phyloP scores from a whole-genome alignment of 2,329 filamentous ascomycete species.

The Sclerotinia trifoliorum region DNA sequence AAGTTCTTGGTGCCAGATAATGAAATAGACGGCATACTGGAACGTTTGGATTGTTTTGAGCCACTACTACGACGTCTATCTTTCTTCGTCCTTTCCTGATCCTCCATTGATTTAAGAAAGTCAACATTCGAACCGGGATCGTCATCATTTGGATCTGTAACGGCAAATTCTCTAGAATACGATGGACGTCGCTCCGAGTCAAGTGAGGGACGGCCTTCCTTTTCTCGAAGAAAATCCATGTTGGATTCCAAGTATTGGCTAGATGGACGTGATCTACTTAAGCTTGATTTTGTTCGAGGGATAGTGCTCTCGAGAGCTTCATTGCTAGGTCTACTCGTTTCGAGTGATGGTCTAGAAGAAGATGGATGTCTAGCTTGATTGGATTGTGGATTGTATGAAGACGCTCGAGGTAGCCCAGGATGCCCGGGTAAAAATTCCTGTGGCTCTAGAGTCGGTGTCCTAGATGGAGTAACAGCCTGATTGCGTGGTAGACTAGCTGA shows the following conservation, averaged over 20 bases:
- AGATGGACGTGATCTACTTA: conserved; percentile 66
- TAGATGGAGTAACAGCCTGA: conserved; percentile 28
- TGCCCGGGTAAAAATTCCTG: conserved; percentile 31
- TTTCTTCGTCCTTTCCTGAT: conserved; percentile 51
- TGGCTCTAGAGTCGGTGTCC: conserved; percentile 28
- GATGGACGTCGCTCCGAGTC: conserved; percentile 38
- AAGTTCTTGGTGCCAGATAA: conserved; percentile 76
- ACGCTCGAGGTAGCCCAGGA: conserved; percentile 29
- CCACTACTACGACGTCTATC: conserved; percentile 55
- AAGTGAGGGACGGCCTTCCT: conserved; percentile 49
- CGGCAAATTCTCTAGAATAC: conserved; percentile 32
- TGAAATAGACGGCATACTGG: conserved; percentile 67
- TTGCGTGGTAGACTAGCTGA: conserved; percentile 48
- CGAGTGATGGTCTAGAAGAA: conserved; percentile 66
- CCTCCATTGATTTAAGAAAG: conserved; percentile 75
- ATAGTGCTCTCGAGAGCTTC: conserved; percentile 58
- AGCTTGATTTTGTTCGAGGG: conserved; percentile 64
- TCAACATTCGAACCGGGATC: conserved; percentile 76
- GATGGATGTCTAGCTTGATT: conserved; percentile 46
- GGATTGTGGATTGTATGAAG: conserved; percentile 42
- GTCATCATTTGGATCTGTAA: conserved; percentile 43
- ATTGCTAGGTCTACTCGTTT: conserved; percentile 63
- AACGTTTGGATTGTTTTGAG: conserved; percentile 62
- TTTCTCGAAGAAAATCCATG: conserved; percentile 77
- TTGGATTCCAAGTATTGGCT: conserved; percentile 84